Percentiles rank a stretch among this genome's conserved stretches.
Conservation (phyloP, 2,329 filamentous ascomycete genomes). For the Ophiobolus disseminans region DNA sequence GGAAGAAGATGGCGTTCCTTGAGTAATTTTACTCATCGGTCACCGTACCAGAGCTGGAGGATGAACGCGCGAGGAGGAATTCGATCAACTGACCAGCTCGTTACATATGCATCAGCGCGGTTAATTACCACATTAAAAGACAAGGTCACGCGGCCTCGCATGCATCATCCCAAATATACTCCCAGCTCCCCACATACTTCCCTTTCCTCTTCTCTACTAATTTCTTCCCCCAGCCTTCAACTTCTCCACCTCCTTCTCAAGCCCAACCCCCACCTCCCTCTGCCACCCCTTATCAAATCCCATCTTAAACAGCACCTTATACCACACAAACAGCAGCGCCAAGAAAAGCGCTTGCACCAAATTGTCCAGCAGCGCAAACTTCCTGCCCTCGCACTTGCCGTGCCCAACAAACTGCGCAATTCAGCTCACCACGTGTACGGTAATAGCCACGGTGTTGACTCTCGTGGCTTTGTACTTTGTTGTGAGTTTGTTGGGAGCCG, state of each 20-base stretch:
- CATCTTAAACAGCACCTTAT: slow-evolving; percentile 86
- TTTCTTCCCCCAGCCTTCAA: slow-evolving; percentile 54
- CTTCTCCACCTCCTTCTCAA: slow-evolving; percentile 56
- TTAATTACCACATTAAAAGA: too few species aligned
- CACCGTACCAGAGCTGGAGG: too few species aligned
- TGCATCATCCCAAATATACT: too few species aligned
- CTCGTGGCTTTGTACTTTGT: slow-evolving; percentile 62
- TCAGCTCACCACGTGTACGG: slow-evolving; percentile 77
- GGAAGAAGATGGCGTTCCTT: too few species aligned
- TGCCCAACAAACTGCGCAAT: slow-evolving; percentile 90
- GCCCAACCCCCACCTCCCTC: slow-evolving; percentile 42
- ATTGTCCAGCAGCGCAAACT: slow-evolving; percentile 89
- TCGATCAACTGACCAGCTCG: too few species aligned
- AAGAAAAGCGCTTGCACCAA: slow-evolving; percentile 88
- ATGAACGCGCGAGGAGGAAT: too few species aligned
- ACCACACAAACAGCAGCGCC: slow-evolving; percentile 95
- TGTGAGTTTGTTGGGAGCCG: slow-evolving; percentile 74
- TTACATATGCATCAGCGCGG: too few species aligned
- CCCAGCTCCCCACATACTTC: too few species aligned
- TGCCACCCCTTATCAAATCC: slow-evolving; percentile 76
- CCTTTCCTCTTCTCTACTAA: too few species aligned
- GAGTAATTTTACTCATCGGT: too few species aligned
- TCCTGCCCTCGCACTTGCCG: slow-evolving; percentile 83
- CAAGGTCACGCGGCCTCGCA: too few species aligned
- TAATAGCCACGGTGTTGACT: slow-evolving; percentile 69